Evolutionary conservation across 1,284 basidiomycete species (phyloP).

Genomic region (Naganishia sp.): DNA sequence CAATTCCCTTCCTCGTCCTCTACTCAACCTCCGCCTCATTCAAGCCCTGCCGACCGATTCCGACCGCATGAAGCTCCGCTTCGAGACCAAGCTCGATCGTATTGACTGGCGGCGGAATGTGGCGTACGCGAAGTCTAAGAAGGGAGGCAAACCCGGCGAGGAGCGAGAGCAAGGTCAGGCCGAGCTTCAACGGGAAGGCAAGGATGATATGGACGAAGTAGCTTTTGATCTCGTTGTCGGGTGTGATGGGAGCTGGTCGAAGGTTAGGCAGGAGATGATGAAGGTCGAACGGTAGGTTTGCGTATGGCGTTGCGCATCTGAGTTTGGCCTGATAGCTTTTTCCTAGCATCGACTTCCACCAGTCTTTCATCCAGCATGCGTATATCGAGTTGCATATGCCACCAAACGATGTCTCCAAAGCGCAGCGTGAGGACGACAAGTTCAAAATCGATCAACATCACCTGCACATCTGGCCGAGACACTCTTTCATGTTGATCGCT

Average conservation of each 20-base stretch:
- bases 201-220: constrained; percentile 23
- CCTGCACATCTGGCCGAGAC: constrained; percentile 98
- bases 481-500: constrained; percentile 98
- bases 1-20: constrained; percentile 85
- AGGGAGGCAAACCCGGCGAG: constrained; percentile 38
- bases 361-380: constrained; percentile 91
- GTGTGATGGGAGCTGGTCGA: constrained; percentile 84
- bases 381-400: constrained; percentile 97
- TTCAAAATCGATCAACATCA: constrained; percentile 91
- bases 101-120: constrained; percentile 64
- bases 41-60: constrained; percentile 59
- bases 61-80: constrained; percentile 64
- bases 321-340: constrained; percentile 32
- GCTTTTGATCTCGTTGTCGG: constrained; percentile 82
- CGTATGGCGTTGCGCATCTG: background rate
- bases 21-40: constrained; percentile 83
- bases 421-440: constrained; percentile 58
- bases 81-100: constrained; percentile 78
- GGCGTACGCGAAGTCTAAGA: constrained; percentile 41
- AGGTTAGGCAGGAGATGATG: constrained; percentile 85
- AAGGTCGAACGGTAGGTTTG: constrained; percentile 74
- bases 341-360: constrained; percentile 84
- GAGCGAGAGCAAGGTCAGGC: constrained; percentile 41
- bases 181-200: constrained; percentile 34
- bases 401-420: constrained; percentile 60